These are phyloP conservation scores for Pythium coloratum DNA, from an alignment of 352 stramenopile genomes.

Conservation along the genomic window DNA sequence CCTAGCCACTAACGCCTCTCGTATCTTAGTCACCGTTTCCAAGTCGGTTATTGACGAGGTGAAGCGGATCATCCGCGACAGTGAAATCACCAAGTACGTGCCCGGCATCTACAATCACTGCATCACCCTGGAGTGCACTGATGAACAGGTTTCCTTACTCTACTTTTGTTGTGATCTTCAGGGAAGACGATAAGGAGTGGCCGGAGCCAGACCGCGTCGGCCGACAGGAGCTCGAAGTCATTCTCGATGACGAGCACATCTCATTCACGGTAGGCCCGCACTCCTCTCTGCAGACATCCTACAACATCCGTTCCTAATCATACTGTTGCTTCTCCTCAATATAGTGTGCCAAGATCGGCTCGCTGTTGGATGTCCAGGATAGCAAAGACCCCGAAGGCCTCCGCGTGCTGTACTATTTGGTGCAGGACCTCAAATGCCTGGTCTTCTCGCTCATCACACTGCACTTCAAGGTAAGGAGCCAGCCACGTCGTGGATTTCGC, in stretches of 20 bases:
- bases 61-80: conserved; percentile 92
- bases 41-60: conserved; percentile 93
- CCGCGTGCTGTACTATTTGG: conserved; percentile 95
- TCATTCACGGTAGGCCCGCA: conserved; percentile 89
- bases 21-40: conserved; percentile 79
- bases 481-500: not conserved
- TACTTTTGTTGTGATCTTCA: conserved; percentile 19
- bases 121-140: not conserved
- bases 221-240: conserved; percentile 95
- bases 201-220: conserved; percentile 91
- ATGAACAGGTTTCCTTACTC: not conserved
- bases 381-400: conserved; percentile 96
- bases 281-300: not conserved
- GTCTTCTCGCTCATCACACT: conserved; percentile 96
- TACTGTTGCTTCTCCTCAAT: not conserved
- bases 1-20: not conserved
- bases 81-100: conserved; percentile 88
- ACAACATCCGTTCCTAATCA: not conserved
- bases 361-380: conserved; percentile 93
- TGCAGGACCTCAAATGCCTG: conserved; percentile 97
- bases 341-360: conserved; percentile 95
- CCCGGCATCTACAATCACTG: not conserved
- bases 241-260: conserved; percentile 95
- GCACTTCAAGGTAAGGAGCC: conserved; percentile 91
- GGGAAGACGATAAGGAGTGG: conserved; percentile 96